Conservation (phyloP, 2,329 filamentous ascomycete species). For the Colletotrichum magnum region DNA sequence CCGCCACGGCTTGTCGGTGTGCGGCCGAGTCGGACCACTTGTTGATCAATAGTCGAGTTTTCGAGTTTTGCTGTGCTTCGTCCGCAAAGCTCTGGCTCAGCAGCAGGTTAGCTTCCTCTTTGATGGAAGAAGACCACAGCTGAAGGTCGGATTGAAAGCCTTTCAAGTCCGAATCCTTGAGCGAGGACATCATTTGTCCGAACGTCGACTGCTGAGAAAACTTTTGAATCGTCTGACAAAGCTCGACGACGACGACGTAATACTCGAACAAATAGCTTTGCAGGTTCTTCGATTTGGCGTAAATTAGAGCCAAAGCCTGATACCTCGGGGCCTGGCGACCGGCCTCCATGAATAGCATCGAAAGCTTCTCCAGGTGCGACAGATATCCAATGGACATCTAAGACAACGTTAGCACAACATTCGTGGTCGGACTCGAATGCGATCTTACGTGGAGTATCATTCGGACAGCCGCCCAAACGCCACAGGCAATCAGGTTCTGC, state of each 20-base stretch:
- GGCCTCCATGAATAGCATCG: slow-evolving; percentile 55
- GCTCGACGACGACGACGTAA: slow-evolving; percentile 54
- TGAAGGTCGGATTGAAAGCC: slow-evolving; percentile 51
- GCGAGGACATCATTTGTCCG: slow-evolving; percentile 47
- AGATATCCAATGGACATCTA: slow-evolving; percentile 50
- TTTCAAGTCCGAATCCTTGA: slow-evolving; percentile 48
- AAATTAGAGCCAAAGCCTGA: slow-evolving; percentile 55
- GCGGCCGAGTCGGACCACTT: not conserved
- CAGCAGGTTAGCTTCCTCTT: slow-evolving; percentile 47
- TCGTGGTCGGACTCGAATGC: not conserved
- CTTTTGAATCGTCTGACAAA: slow-evolving; percentile 54
- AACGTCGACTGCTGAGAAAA: slow-evolving; percentile 51
- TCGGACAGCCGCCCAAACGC: slow-evolving; percentile 60
- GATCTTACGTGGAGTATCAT: slow-evolving; percentile 56
- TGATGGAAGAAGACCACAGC: slow-evolving; percentile 52
- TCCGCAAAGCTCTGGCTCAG: slow-evolving; percentile 41
- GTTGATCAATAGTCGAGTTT: slow-evolving; percentile 42
- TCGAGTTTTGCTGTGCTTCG: slow-evolving; percentile 35
- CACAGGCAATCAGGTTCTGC: slow-evolving; percentile 60
- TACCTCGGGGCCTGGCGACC: slow-evolving; percentile 57
- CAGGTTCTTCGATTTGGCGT: slow-evolving; percentile 53
- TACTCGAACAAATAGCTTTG: slow-evolving; percentile 57
- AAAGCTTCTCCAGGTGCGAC: slow-evolving; percentile 56
- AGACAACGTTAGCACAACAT: not conserved
- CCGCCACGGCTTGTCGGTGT: slow-evolving; percentile 43